These are phyloP conservation scores for Cladosporium oxysporum DNA, from an alignment of 2,329 filamentous ascomycete species.

Conservation along the genomic window DNA sequence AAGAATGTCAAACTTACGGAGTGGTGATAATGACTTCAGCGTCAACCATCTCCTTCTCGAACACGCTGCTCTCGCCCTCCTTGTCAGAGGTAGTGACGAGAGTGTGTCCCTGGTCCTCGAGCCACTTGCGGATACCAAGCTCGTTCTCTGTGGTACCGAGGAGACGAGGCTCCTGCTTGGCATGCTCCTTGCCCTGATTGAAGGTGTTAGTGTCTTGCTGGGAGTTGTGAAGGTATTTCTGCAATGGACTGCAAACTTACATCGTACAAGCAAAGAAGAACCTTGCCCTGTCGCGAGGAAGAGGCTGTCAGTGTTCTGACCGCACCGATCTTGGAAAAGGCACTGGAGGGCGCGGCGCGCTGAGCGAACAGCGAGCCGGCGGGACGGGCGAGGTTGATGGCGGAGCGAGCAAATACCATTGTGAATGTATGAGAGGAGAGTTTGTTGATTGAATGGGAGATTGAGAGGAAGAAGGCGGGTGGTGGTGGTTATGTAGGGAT, in stretches of 20 bases:
- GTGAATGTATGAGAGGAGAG: constrained; percentile 37
- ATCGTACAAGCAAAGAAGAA: constrained; percentile 92
- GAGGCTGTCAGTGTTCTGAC: constrained; percentile 65
- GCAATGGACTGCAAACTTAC: constrained; percentile 51
- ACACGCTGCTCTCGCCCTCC: constrained; percentile 87
- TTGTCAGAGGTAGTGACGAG: constrained; percentile 97
- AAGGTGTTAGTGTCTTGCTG: constrained; percentile 15
- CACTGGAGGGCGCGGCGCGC: constrained; percentile 43
- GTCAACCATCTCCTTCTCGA: constrained; percentile 94
- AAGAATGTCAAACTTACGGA: constrained; percentile 60
- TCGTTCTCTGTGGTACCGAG: constrained; percentile 98
- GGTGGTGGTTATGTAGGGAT: constrained; percentile 15
- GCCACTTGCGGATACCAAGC: constrained; percentile 94
- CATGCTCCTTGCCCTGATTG: constrained; percentile 72
- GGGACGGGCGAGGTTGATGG: constrained; percentile 59
- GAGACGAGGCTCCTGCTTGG: constrained; percentile 81
- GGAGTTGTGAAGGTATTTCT: neutral
- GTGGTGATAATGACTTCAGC: constrained; percentile 99
- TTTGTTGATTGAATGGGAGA: neutral
- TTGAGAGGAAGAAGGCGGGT: neutral
- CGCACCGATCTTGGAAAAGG: constrained; percentile 47
- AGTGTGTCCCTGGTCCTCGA: constrained; percentile 95
- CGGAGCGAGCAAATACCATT: constrained; percentile 64
- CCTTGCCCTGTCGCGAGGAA: constrained; percentile 82
- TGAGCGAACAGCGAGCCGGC: constrained; percentile 52